A percentile compares a stretch with the other conserved stretches of the same genome.
Conservation (phyloP, 192 early-diverging fungal species). For the Podila horticola region DNA sequence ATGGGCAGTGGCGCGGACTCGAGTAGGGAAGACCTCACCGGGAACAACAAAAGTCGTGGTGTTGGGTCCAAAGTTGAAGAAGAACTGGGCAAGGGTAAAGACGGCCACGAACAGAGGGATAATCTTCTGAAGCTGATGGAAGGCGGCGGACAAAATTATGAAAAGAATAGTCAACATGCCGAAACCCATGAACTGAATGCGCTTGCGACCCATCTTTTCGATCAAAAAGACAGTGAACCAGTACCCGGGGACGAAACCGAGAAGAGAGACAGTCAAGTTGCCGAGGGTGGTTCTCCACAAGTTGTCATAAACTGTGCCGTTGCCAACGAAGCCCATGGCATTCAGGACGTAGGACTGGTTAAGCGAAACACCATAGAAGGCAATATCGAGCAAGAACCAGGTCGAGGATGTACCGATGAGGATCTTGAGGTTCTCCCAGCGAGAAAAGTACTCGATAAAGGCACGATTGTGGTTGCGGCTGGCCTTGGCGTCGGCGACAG, state of each 20-base stretch:
- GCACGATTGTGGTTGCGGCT: slow-evolving; percentile 52
- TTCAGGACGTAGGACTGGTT: slow-evolving; percentile 71
- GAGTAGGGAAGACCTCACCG: slow-evolving; percentile 65
- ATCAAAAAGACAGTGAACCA: slow-evolving; percentile 89
- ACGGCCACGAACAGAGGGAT: slow-evolving; percentile 58
- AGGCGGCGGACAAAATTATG: slow-evolving; percentile 50
- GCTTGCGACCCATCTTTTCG: slow-evolving; percentile 84
- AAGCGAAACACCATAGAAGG: slow-evolving; percentile 71
- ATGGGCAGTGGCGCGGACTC: slow-evolving; percentile 70
- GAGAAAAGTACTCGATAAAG: slow-evolving; percentile 75
- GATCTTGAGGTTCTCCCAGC: slow-evolving; percentile 80
- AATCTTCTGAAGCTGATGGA: slow-evolving; percentile 47
- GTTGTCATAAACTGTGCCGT: slow-evolving; percentile 14
- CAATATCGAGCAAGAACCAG: slow-evolving; percentile 80
- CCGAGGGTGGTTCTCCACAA: slow-evolving; percentile 79
- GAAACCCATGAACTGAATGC: slow-evolving; percentile 91
- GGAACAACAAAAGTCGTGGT: slow-evolving; percentile 78
- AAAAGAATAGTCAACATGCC: slow-evolving; percentile 72
- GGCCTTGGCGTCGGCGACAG: slow-evolving; percentile 18
- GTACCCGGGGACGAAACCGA: slow-evolving; percentile 91
- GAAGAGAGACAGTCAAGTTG: slow-evolving; percentile 85
- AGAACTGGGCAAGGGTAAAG: slow-evolving; percentile 50
- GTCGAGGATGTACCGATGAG: slow-evolving; percentile 74
- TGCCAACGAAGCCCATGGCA: slow-evolving; percentile 71
- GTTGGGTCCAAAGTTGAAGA: slow-evolving; percentile 80